Evolutionary conservation across 2,329 filamentous ascomycete genomes (phyloP).

Genomic region (Fusarium sororula): DNA sequence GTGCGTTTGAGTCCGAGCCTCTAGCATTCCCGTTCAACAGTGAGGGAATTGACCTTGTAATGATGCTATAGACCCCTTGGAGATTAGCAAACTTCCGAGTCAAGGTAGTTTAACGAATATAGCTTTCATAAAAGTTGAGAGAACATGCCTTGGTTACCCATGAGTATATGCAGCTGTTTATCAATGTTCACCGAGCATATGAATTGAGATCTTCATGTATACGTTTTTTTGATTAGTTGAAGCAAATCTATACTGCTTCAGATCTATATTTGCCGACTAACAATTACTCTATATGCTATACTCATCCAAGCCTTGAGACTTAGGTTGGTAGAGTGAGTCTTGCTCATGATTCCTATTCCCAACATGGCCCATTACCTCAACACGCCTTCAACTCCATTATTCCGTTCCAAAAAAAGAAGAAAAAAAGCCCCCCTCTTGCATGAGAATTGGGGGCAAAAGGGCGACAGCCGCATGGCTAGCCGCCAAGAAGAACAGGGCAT

Average conservation of each 20-base stretch:
- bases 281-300: slow-evolving; percentile 36
- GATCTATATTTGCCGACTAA: slow-evolving; percentile 30
- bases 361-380: slow-evolving; percentile 24
- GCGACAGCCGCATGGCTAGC: slow-evolving; percentile 12
- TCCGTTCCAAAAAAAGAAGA: slow-evolving; percentile 13
- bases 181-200: not conserved
- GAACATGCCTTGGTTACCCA: not conserved
- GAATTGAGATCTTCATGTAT: slow-evolving; percentile 1
- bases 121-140: not conserved
- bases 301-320: slow-evolving; percentile 11
- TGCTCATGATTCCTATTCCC: slow-evolving; percentile 37
- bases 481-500: slow-evolving; percentile 24
- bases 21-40: slow-evolving; percentile 7
- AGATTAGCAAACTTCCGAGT: not conserved
- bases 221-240: slow-evolving; percentile 29
- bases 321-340: slow-evolving; percentile 21
- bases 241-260: slow-evolving; percentile 29
- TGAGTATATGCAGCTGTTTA: not conserved
- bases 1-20: slow-evolving; percentile 8
- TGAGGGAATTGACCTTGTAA: not conserved
- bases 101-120: not conserved
- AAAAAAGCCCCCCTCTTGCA: not conserved
- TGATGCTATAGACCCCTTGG: not conserved
- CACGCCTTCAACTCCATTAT: slow-evolving; percentile 37
- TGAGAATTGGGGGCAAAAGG: slow-evolving; percentile 16